Evolutionary conservation across 495 filamentous ascomycete species (phyloP).

Genomic region (Lasiosphaeriaceae sp.): DNA sequence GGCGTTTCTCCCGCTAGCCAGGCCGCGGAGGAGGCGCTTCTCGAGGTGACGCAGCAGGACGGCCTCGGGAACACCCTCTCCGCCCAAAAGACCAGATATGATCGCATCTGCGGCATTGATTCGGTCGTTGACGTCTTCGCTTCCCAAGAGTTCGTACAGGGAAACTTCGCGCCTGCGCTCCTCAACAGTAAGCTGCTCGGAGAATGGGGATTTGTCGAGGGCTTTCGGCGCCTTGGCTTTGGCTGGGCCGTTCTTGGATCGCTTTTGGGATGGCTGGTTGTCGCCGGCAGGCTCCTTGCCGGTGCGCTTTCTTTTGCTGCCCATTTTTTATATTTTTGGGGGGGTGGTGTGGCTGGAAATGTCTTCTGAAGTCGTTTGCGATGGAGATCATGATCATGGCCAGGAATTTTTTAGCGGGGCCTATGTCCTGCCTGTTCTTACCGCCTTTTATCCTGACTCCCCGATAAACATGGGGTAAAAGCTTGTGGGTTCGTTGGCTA

Average conservation of each 20-base stretch:
- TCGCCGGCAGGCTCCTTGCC: constrained; percentile 31
- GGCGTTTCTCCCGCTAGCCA: constrained; percentile 86
- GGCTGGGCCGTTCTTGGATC: constrained; percentile 33
- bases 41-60: constrained; percentile 51
- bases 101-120: constrained; percentile 49
- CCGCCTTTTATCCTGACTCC: background rate
- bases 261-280: constrained; percentile 37
- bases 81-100: constrained; percentile 40
- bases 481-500: background rate
- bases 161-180: constrained; percentile 45
- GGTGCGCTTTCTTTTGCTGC: constrained; percentile 41
- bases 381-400: background rate
- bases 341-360: background rate
- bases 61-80: constrained; percentile 36
- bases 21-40: constrained; percentile 72
- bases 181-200: constrained; percentile 37
- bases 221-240: constrained; percentile 22
- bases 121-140: constrained; percentile 47
- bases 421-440: background rate
- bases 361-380: background rate
- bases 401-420: constrained; percentile 9
- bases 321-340: constrained; percentile 27
- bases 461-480: background rate
- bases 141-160: constrained; percentile 50
- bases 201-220: constrained; percentile 42